A percentile compares a stretch with the other conserved stretches of the same genome.
These are phyloP conservation scores for Helianthus annuus DNA, from an alignment of 129 eudicot genomes.

Conservation along the genomic window DNA sequence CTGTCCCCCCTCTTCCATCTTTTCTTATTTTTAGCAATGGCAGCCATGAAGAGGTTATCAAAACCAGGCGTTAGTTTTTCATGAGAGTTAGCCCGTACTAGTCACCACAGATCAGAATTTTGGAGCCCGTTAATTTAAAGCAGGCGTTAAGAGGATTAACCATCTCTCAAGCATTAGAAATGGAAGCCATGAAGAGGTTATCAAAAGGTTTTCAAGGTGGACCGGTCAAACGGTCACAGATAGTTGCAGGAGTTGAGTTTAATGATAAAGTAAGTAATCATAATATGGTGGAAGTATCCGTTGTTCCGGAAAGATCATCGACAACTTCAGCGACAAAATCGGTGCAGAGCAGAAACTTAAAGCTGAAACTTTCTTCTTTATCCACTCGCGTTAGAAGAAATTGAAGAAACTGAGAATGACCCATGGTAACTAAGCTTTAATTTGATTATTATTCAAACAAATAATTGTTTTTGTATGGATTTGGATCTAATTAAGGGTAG, in stretches of 20 bases:
- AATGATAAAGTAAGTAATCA: conserved; percentile 38
- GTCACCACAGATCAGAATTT: conserved; percentile 58
- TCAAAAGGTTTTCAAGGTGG: conserved; percentile 49
- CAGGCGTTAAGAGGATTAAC: conserved; percentile 94
- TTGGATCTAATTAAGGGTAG: conserved; percentile 15
- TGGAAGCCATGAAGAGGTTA: conserved; percentile 75
- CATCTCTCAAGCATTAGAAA: conserved; percentile 90
- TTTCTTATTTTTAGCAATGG: too few relatives aligned
- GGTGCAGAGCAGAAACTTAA: conserved; percentile 36
- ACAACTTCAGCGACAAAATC: conserved; percentile 15
- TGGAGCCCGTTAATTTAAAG: conserved; percentile 66
- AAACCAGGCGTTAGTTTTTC: too few relatives aligned
- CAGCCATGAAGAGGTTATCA: too few relatives aligned
- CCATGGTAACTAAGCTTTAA: conserved; percentile 18
- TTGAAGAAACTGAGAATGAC: conserved; percentile 31
- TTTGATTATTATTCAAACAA: not conserved
- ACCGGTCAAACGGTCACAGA: conserved; percentile 41
- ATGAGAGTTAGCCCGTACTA: conserved; percentile 50
- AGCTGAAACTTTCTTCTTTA: conserved; percentile 39
- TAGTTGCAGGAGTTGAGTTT: conserved; percentile 46
- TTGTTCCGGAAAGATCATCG: conserved; percentile 48
- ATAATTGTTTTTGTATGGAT: not conserved
- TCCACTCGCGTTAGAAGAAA: conserved; percentile 30
- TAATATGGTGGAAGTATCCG: conserved; percentile 48
- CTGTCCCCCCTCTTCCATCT: too few relatives aligned